Percentiles rank a stretch among this genome's conserved stretches.
phyloP scores from a whole-genome alignment of 768 basidiomycete genomes.

The Russula sp. region DNA sequence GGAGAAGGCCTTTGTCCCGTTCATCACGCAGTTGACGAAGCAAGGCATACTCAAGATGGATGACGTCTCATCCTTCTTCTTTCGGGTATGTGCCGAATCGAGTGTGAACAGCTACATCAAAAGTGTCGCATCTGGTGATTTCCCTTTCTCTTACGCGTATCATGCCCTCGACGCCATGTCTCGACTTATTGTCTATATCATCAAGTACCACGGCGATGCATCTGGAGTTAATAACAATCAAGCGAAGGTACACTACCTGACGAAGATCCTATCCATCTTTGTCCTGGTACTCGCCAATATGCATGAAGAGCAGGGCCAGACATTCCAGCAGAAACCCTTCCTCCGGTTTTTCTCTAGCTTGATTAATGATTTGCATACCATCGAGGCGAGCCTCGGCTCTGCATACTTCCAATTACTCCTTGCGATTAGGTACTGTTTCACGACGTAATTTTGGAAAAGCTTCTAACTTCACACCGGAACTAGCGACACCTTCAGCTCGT shows the following conservation, averaged over 20 bases:
- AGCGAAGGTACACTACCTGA: conserved; percentile 93
- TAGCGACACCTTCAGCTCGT: conserved; percentile 91
- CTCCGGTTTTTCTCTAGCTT: conserved; percentile 98
- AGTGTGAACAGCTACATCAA: conserved; percentile 86
- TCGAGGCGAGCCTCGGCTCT: conserved; percentile 78
- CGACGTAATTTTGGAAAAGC: no score
- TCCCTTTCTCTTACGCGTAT: conserved; percentile 67
- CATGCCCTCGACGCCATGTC: conserved; percentile 95
- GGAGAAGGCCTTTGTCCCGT: conserved; percentile 93
- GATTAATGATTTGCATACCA: conserved; percentile 81
- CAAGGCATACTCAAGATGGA: conserved; percentile 96
- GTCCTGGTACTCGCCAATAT: conserved; percentile 91
- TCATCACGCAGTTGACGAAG: conserved; percentile 95
- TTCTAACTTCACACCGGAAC: not conserved
- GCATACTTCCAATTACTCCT: conserved; percentile 88
- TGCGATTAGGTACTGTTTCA: conserved; percentile 65
- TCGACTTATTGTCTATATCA: conserved; percentile 91
- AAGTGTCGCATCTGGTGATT: conserved; percentile 64
- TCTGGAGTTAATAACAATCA: conserved; percentile 88
- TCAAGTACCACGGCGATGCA: conserved; percentile 98
- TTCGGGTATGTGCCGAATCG: conserved; percentile 94
- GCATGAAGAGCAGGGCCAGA: conserved; percentile 88
- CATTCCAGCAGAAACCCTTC: conserved; percentile 96
- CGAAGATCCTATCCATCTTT: conserved; percentile 95
- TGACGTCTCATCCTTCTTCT: conserved; percentile 95